These are phyloP conservation scores for Eutypella sp. DNA, from an alignment of 2,329 filamentous ascomycete genomes.

Conservation along the genomic window DNA sequence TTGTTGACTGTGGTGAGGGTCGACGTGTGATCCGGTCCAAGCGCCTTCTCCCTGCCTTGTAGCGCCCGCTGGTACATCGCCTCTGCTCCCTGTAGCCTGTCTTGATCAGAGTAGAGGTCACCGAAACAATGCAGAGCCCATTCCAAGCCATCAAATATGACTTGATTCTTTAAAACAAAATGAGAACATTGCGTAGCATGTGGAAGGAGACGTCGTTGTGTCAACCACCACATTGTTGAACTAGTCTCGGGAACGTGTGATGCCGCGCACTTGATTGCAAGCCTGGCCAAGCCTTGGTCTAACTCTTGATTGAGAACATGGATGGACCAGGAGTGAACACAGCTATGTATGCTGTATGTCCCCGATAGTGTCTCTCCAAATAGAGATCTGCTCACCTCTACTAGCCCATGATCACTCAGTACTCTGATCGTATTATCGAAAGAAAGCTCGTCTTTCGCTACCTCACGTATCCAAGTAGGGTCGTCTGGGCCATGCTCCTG, in stretches of 20 bases:
- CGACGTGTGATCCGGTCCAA: slow-evolving; percentile 15
- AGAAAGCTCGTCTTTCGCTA: slow-evolving; percentile 4
- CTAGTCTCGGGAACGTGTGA: slow-evolving; percentile 6
- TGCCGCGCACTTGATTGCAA: slow-evolving; percentile 11
- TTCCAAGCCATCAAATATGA: slow-evolving; percentile 4
- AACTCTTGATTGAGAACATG: slow-evolving; percentile 10
- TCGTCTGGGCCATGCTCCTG: background rate
- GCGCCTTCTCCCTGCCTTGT: slow-evolving; percentile 1
- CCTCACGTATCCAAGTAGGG: slow-evolving; percentile 2
- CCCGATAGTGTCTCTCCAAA: background rate
- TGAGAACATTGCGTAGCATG: slow-evolving; percentile 4
- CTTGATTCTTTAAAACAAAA: slow-evolving; percentile 1
- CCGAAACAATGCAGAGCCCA: slow-evolving; percentile 6
- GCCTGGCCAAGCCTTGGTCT: slow-evolving; percentile 6
- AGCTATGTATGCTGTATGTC: slow-evolving; percentile 20
- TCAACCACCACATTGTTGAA: slow-evolving; percentile 8
- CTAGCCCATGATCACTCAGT: slow-evolving; percentile 6
- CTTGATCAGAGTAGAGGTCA: slow-evolving; percentile 4
- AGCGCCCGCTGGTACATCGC: slow-evolving; percentile 6
- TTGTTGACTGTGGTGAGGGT: slow-evolving; percentile 21
- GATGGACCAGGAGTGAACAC: slow-evolving; percentile 19
- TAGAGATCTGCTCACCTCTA: slow-evolving; percentile 1
- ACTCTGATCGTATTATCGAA: slow-evolving; percentile 6
- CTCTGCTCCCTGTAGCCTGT: slow-evolving; percentile 4
- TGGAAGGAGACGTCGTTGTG: slow-evolving; percentile 14